Conservation (phyloP, 768 basidiomycete genomes). For the Agaricus sinodeliciosus region DNA sequence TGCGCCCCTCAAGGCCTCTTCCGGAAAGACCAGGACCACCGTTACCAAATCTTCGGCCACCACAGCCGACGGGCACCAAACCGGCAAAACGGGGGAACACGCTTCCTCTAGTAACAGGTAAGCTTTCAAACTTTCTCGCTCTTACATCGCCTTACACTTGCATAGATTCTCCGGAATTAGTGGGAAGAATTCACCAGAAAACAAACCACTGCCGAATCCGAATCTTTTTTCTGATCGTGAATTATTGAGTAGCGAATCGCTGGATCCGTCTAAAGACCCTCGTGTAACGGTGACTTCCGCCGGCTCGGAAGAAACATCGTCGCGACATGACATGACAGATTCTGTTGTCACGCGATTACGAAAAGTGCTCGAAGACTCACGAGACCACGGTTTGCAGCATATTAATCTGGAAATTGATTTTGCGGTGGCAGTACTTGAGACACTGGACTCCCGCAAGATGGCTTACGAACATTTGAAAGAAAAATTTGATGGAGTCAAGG, state of each 20-base stretch:
- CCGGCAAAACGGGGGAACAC: neutral
- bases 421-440: constrained; percentile 60
- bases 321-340: constrained; percentile 34
- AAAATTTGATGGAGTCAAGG: constrained; percentile 85
- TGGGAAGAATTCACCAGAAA: neutral
- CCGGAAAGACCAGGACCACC: constrained; percentile 20
- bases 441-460: constrained; percentile 57
- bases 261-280: neutral
- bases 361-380: constrained; percentile 56
- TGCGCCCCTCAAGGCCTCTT: constrained; percentile 28
- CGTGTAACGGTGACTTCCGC: neutral
- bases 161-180: neutral
- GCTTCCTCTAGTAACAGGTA: neutral
- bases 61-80: neutral
- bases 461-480: constrained; percentile 60
- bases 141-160: neutral
- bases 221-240: neutral
- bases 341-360: constrained; percentile 45
- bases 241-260: neutral
- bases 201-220: constrained; percentile 4
- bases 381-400: constrained; percentile 50
- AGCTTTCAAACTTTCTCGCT: neutral
- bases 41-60: constrained; percentile 7
- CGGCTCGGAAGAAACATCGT: neutral
- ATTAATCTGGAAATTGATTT: constrained; percentile 70